Evolutionary conservation across 225 moss, liverwort and hornwort species (phyloP).

Genomic region (Polytrichum commune): DNA sequence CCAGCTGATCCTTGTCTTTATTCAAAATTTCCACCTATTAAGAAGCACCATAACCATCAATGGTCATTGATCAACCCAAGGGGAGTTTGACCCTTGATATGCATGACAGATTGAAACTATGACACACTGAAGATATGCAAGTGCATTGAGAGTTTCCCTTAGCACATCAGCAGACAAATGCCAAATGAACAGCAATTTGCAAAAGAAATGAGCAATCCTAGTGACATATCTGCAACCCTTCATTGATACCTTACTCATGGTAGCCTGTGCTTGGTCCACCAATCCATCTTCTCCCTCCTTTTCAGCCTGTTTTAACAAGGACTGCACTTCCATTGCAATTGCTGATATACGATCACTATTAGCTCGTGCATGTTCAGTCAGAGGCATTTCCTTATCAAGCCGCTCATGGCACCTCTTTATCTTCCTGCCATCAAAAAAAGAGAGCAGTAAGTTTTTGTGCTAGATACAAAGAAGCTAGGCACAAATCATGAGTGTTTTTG

Average conservation of each 20-base stretch:
- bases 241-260: conserved; percentile 72
- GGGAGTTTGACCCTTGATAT: neutral
- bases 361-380: conserved; percentile 82
- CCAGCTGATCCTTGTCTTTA: conserved; percentile 84
- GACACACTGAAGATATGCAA: neutral
- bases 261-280: conserved; percentile 91
- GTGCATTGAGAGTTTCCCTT: neutral
- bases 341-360: conserved; percentile 95
- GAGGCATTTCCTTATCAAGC: conserved; percentile 93
- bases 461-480: neutral
- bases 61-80: neutral
- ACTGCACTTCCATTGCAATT: conserved; percentile 94
- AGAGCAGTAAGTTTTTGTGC: neutral
- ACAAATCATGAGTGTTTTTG: conserved; percentile 1
- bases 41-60: neutral
- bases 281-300: conserved; percentile 93
- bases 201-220: too few relatives aligned
- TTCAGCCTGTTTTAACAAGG: conserved; percentile 86
- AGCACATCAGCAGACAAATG: too few relatives aligned
- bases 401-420: conserved; percentile 96
- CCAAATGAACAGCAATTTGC: too few relatives aligned
- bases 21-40: conserved; percentile 78
- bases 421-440: conserved; percentile 53
- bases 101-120: neutral
- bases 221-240: neutral